Evolutionary conservation across 2,329 filamentous ascomycete species (phyloP).

Genomic region (Fusarium globosum): DNA sequence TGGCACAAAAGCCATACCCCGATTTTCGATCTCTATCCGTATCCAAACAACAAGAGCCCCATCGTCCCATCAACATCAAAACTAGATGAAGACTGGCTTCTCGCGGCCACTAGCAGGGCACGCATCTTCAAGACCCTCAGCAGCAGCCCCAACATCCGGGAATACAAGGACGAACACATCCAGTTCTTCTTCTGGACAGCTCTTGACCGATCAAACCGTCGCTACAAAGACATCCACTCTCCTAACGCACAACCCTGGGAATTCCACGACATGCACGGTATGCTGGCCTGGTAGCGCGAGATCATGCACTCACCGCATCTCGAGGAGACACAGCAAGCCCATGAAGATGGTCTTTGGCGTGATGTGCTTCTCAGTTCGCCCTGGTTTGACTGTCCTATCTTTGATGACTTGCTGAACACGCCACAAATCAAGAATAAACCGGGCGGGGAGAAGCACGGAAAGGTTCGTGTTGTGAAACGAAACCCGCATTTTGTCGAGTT

Average conservation of each 20-base stretch:
- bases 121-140: neutral
- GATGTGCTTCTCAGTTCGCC: conserved; percentile 38
- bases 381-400: conserved; percentile 46
- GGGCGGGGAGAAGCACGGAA: neutral
- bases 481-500: conserved; percentile 14
- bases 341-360: conserved; percentile 43
- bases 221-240: neutral
- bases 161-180: conserved; percentile 25
- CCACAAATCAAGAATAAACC: conserved; percentile 1
- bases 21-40: neutral
- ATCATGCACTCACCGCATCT: conserved; percentile 29
- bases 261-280: conserved; percentile 1
- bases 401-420: conserved; percentile 22
- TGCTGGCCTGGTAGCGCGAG: conserved; percentile 47
- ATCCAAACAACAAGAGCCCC: conserved; percentile 3
- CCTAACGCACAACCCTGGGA: neutral
- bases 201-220: conserved; percentile 32
- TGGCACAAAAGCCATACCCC: neutral
- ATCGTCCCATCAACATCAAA: neutral
- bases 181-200: conserved; percentile 44
- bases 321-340: conserved; percentile 32
- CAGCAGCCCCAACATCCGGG: neutral
- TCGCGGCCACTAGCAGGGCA: neutral
- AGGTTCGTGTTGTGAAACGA: neutral
- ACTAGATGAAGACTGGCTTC: conserved; percentile 6